Evolutionary conservation across 2,329 filamentous ascomycete species (phyloP).

Genomic region (Chalaropsis thielavioides): DNA sequence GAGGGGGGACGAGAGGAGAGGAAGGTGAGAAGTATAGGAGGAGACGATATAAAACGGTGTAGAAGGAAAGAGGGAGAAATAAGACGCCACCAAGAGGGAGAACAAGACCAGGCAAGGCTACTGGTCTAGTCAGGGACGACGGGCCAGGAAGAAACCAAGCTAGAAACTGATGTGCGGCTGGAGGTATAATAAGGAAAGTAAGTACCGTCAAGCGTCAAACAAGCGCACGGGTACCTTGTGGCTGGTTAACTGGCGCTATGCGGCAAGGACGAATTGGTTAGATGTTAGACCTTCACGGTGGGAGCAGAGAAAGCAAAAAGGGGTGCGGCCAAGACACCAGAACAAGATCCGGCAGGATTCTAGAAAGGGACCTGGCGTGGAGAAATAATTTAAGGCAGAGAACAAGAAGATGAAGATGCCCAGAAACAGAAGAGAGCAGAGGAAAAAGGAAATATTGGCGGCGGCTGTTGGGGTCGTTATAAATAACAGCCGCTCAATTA

Average conservation of each 20-base stretch:
- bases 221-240: not conserved
- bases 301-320: not conserved
- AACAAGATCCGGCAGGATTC: not conserved
- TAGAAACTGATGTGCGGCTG: not conserved
- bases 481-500: not conserved
- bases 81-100: not conserved
- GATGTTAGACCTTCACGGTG: not conserved
- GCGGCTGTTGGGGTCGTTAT: not conserved
- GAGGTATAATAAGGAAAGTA: not conserved
- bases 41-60: not conserved
- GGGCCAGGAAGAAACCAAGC: not conserved
- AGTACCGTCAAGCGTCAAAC: conserved; percentile 4
- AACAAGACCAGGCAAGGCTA: not conserved
- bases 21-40: not conserved
- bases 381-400: not conserved
- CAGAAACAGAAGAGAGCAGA: not conserved
- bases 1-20: not conserved
- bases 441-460: not conserved
- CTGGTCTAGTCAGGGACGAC: conserved; percentile 1
- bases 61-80: not conserved
- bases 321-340: not conserved
- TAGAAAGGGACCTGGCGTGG: not conserved
- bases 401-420: not conserved
- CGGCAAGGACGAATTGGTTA: not conserved
- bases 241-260: not conserved